Percentiles rank a stretch among this genome's conserved stretches.
These are phyloP conservation scores for Penicillium sp. DNA, from an alignment of 2,329 filamentous ascomycete species.

Conservation along the genomic window DNA sequence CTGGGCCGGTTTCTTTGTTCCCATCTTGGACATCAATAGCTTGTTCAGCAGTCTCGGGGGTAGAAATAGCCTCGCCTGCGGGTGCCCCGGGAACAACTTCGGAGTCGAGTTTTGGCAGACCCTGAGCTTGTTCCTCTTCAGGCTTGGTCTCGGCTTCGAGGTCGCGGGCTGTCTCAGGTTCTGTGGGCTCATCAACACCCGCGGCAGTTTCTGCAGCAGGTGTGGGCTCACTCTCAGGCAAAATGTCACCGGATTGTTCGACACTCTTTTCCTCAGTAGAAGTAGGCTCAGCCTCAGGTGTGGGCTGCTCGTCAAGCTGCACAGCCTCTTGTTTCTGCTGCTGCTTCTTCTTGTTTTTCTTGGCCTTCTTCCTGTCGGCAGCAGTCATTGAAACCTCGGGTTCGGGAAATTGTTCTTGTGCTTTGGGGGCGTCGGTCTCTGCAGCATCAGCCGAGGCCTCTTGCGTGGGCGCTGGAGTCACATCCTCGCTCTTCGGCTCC, in stretches of 20 bases:
- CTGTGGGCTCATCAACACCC: background rate
- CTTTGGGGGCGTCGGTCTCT: background rate
- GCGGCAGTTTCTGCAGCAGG: background rate
- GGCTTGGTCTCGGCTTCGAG: background rate
- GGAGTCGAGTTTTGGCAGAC: background rate
- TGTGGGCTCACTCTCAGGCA: background rate
- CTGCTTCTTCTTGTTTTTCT: conserved; percentile 39
- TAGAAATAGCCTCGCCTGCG: background rate
- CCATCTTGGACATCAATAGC: background rate
- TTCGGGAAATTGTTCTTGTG: conserved; percentile 2
- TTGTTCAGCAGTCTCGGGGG: conserved; percentile 2
- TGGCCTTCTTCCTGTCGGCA: conserved; percentile 38
- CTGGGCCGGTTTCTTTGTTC: background rate
- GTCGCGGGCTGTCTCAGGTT: background rate
- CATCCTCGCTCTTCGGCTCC: conserved; percentile 1
- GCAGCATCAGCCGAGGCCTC: background rate
- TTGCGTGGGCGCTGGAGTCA: background rate
- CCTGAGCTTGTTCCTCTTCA: background rate
- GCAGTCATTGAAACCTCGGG: conserved; percentile 16
- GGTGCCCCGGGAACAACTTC: background rate
- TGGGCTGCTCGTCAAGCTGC: conserved; percentile 10
- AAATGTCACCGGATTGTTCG: background rate
- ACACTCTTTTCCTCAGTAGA: background rate
- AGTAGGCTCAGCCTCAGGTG: conserved; percentile 2
- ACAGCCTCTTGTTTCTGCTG: conserved; percentile 18